These are phyloP conservation scores for Nemania diffusa DNA, from an alignment of 2,329 filamentous ascomycete species.

Conservation along the genomic window DNA sequence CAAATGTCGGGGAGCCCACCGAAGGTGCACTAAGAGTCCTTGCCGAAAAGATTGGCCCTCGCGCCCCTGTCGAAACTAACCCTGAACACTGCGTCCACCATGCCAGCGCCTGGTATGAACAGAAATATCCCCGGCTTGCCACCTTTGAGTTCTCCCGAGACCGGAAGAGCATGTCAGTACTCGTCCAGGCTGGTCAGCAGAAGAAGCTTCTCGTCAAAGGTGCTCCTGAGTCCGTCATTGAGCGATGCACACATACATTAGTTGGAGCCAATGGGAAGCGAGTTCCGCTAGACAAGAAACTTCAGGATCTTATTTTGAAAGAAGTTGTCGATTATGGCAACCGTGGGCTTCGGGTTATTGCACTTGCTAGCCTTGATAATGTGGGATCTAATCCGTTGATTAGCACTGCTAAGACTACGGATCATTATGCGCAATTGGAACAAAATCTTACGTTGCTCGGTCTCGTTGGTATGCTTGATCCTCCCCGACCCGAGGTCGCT, in stretches of 20 bases:
- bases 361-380: constrained; percentile 85
- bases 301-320: constrained; percentile 75
- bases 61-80: constrained; percentile 65
- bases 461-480: constrained; percentile 95
- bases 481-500: constrained; percentile 90
- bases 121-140: constrained; percentile 76
- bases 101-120: constrained; percentile 86
- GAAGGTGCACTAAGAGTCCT: constrained; percentile 92
- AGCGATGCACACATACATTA: constrained; percentile 86
- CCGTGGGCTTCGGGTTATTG: constrained; percentile 92
- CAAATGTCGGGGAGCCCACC: constrained; percentile 91
- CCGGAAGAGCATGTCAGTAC: constrained; percentile 98
- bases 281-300: constrained; percentile 75
- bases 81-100: constrained; percentile 78
- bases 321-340: constrained; percentile 93
- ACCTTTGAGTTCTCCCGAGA: constrained; percentile 98
- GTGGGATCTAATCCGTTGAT: constrained; percentile 76
- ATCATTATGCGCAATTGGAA: constrained; percentile 87
- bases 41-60: constrained; percentile 93
- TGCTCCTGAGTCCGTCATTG: constrained; percentile 92
- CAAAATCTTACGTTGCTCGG: constrained; percentile 95
- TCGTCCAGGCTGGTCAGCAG: constrained; percentile 75
- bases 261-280: constrained; percentile 82
- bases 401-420: constrained; percentile 79
- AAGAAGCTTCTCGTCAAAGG: constrained; percentile 95